Percentiles rank a stretch among this genome's conserved stretches.
Conservation (phyloP, 192 early-diverging fungal species). For the Podila verticillata region DNA sequence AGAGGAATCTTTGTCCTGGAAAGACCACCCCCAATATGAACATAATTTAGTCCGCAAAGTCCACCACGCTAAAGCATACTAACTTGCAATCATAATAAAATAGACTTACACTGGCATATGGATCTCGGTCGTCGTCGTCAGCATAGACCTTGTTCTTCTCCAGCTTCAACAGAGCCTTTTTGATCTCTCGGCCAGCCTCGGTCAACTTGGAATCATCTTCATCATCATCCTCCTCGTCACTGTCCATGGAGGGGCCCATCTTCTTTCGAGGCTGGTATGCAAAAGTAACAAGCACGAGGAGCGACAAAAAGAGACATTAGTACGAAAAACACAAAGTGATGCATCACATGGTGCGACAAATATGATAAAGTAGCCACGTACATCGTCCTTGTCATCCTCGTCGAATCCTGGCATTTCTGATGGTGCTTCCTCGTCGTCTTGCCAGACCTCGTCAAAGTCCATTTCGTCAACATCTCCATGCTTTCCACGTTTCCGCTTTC, state of each 20-base stretch:
- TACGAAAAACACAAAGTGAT: not conserved
- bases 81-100: no score
- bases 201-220: conserved; percentile 51
- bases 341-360: not conserved
- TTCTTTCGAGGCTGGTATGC: conserved; percentile 46
- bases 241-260: conserved; percentile 43
- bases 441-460: conserved; percentile 84
- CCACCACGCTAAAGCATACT: no score
- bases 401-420: conserved; percentile 76
- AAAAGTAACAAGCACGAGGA: not conserved
- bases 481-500: conserved; percentile 44
- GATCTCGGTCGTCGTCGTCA: conserved; percentile 66
- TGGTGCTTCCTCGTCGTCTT: conserved; percentile 82
- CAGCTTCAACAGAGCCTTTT: conserved; percentile 69
- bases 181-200: conserved; percentile 60
- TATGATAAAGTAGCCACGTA: conserved; percentile 10
- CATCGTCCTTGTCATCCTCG: conserved; percentile 69
- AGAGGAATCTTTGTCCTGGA: conserved; percentile 32
- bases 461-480: conserved; percentile 74
- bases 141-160: conserved; percentile 73
- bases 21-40: not conserved
- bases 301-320: no score
- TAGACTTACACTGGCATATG: conserved; percentile 60
- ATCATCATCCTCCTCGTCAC: conserved; percentile 55
- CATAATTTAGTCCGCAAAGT: not conserved